Base-by-base conservation (phyloP, 768 basidiomycete species). In the Podaxis rugospora region DNA sequence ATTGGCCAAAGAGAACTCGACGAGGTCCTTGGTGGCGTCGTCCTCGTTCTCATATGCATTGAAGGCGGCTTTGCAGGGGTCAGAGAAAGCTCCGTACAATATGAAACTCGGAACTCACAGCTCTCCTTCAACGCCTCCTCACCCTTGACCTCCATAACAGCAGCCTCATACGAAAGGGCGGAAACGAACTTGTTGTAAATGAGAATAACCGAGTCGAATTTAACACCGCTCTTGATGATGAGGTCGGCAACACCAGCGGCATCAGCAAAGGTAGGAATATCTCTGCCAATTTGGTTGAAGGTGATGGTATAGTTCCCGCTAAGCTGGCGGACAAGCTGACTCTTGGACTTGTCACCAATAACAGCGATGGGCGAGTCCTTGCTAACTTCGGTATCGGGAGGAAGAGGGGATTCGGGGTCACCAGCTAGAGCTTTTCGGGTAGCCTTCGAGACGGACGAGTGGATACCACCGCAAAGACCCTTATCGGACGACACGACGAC, bases 391-490 rank as follows among this genome's bases (percentile, higher is more conserved):
- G 75, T 76, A 13, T 67, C 68, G 39, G 80, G 75, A 52, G 78
- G 78, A n/a, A 82, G 72, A 18, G 78, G 81, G 0, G 81, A 79
- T 55, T 81, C 81, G 35, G 75, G 72, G 47, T 79, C 76, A 68
- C 84, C 82, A 32, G 72, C 76, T 59, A 95, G 69, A 32, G 84
- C 89, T 60, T 83, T 84, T 66, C 92, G 91, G 54, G 93, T 91
- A 59, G 87, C 85, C 77, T 98, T 97, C 67, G 90, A 83, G 71
- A 98, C 92, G 57, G 93, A 94, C 44, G 96, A 98, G 81, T 98
- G 96, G 70, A 99, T 96, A 83, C 97, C 96, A 78, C 97, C 96
- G 72, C 96, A 99, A 61, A 99, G 92, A 78, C 97, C 96, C 79
- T 95, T 95, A 87, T 98, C 96, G 58, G 96, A 98, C 50, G 96